Conservation (phyloP, 192 early-diverging fungal species). For the Linnemannia exigua region DNA sequence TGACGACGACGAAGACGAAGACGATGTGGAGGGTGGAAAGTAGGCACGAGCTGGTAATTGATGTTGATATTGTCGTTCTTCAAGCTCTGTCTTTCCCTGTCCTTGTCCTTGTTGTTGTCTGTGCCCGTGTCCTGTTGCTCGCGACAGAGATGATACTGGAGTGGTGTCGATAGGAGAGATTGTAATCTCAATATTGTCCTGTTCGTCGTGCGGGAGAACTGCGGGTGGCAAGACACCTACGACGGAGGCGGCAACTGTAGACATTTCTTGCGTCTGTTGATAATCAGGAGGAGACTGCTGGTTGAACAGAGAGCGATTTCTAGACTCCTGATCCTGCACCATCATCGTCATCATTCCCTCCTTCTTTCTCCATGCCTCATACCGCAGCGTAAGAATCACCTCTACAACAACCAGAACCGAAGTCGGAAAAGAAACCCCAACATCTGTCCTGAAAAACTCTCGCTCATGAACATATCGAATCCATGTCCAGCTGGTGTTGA, state of each 20-base stretch:
- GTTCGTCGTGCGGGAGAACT: background rate
- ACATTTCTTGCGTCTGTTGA: background rate
- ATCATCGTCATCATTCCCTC: no score
- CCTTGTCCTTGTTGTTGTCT: no score
- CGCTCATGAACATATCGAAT: background rate
- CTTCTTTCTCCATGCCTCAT: background rate
- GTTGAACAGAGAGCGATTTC: background rate
- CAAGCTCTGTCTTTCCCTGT: background rate
- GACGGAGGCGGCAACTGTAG: background rate
- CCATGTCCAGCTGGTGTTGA: background rate
- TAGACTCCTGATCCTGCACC: background rate
- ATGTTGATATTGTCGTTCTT: background rate
- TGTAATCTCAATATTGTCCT: background rate
- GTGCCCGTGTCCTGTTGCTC: background rate
- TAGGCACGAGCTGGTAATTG: background rate
- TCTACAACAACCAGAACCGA: background rate
- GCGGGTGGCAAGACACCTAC: background rate
- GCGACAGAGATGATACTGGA: background rate
- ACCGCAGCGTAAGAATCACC: background rate
- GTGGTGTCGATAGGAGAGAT: background rate
- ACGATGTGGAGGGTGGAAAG: background rate
- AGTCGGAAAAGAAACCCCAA: background rate
- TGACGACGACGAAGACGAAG: background rate
- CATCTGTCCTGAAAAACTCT: background rate
- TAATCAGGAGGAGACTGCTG: background rate